Evolutionary conservation across 495 filamentous ascomycete species (phyloP), one percentile per base, ranked within the genome.

Genomic region (Neurospora hispaniola): DNA sequence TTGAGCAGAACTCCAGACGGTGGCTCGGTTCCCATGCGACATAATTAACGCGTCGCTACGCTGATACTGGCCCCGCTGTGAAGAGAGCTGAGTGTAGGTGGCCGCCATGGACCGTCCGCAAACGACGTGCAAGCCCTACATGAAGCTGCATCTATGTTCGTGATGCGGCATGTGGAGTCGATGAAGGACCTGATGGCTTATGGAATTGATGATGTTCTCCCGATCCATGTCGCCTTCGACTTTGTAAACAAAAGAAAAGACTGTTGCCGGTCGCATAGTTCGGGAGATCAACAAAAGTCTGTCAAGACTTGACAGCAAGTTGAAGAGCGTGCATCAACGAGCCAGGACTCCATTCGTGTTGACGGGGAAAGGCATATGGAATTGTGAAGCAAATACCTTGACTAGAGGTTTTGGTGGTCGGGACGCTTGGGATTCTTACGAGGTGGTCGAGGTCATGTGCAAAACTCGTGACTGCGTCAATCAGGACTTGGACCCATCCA

Each of bases 361-460:
- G 27, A 66, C 18, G 54, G 14, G 54, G 54, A 35, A 35, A 31
- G 54, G 54, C 54, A 66, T 9, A 66, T 7, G 54, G 54, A 35
- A 35, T 66, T 27, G 54, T 35, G 54, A 66, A 66, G 54, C 54
- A 66, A 66, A 18, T 66, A 66, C 54, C 54, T 66, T 66, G 54
- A 66, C 54, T 66, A 18, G 54, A 66, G 54, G 54, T 66, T 66
- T 66, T 66, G 54, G 27, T 35, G 27, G 54, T 35, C 27, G 27
- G 54, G 54, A 66, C 54, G 27, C 48, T 59, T 31, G 20, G 48
- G 48, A 59, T 59, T 59, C 48, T 59, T 31, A 8, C 23, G 77
- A 75, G 27, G 27, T 31, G 79, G 76, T 81, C 82, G 59, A 82
- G 81, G 78, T 79, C 79, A 80, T 78, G 78, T 80, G 79, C 78